Conservation (phyloP, 305 asterid species). For the Fraxinus floribunda region DNA sequence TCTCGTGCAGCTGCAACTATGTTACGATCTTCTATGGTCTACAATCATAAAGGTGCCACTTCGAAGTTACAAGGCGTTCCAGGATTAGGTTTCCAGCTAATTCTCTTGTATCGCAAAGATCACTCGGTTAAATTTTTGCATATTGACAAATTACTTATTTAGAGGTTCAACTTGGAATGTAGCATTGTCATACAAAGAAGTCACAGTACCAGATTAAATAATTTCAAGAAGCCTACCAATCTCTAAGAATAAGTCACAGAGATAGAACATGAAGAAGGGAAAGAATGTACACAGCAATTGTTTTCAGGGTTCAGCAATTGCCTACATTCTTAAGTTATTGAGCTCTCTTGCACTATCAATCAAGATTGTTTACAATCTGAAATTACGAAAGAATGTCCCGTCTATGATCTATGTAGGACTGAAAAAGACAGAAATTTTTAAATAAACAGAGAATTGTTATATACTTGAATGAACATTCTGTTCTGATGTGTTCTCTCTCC, state of each 20-base stretch:
- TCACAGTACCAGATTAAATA: not conserved
- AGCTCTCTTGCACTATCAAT: not conserved
- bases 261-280: not conserved
- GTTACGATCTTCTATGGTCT: constrained; percentile 39
- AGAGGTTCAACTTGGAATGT: not conserved
- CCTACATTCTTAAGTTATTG: not conserved
- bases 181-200: not conserved
- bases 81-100: constrained; percentile 4
- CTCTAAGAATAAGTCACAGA: not conserved
- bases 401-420: not conserved
- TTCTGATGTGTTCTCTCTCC: not conserved
- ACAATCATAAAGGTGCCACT: constrained; percentile 26
- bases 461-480: not conserved
- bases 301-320: not conserved
- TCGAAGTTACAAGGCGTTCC: constrained; percentile 30
- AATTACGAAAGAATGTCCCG: not conserved
- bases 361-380: not conserved
- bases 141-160: too few species aligned
- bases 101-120: not conserved
- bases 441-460: not conserved
- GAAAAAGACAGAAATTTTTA: not conserved
- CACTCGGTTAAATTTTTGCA: not conserved
- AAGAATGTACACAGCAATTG: not conserved
- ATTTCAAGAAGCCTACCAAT: not conserved
- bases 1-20: constrained; percentile 31